Percentiles rank a stretch among this genome's conserved stretches.
Conservation (phyloP, 305 asterid genomes). For the Fraxinus greggii region DNA sequence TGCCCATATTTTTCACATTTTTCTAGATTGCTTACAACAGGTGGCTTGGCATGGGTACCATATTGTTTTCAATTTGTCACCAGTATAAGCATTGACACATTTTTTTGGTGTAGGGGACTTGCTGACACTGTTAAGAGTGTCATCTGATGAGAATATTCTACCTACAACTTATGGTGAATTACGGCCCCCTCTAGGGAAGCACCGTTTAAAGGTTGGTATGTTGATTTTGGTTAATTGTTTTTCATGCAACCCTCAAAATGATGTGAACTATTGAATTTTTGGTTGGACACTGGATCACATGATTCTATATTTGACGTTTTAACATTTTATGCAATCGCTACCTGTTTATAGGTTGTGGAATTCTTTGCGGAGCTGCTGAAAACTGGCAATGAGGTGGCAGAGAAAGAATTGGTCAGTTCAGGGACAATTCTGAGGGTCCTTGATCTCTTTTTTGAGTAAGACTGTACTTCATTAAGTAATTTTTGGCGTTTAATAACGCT, state of each 20-base stretch:
- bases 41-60: not conserved
- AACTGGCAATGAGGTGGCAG: conserved; percentile 83
- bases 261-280: not conserved
- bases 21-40: not conserved
- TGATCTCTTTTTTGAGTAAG: conserved; percentile 95
- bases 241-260: conserved; percentile 6
- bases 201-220: conserved; percentile 76
- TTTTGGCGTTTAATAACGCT: not conserved
- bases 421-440: conserved; percentile 83
- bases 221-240: conserved; percentile 6
- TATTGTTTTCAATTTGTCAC: conserved; percentile 7
- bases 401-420: conserved; percentile 73
- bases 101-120: conserved; percentile 64
- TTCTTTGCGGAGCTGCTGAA: conserved; percentile 89
- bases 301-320: not conserved
- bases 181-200: conserved; percentile 94
- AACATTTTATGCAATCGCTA: conserved; percentile 12
- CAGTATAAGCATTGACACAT: conserved; percentile 13
- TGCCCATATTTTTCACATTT: not conserved
- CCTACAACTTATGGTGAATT: conserved; percentile 86
- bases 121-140: conserved; percentile 68
- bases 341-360: conserved; percentile 68
- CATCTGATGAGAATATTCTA: conserved; percentile 72
- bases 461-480: conserved; percentile 16
- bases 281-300: not conserved